phyloP scores from a whole-genome alignment of 2,329 filamentous ascomycete genomes.

The Fusarium pseudoanthophilum region DNA sequence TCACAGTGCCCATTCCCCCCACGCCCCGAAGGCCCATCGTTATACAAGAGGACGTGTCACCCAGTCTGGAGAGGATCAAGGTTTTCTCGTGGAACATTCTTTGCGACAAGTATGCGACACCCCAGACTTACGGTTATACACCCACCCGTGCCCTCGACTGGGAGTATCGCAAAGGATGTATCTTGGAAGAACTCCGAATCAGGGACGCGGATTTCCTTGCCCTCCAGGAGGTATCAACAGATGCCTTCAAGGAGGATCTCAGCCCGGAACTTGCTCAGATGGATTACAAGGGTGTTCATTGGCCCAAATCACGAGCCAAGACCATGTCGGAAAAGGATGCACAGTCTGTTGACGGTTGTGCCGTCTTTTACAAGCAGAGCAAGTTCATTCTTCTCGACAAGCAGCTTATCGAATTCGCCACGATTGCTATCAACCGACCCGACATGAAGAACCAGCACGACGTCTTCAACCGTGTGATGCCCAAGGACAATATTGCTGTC shows the following conservation, averaged over 20 bases:
- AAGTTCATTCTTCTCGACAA: constrained; percentile 96
- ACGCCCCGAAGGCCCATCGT: constrained; percentile 80
- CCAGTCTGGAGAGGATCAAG: constrained; percentile 76
- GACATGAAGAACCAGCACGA: constrained; percentile 98
- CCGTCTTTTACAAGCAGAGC: constrained; percentile 94
- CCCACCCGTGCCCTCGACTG: constrained; percentile 83
- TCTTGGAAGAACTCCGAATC: constrained; percentile 82
- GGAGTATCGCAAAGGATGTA: constrained; percentile 85
- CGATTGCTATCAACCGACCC: constrained; percentile 90
- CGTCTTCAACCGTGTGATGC: constrained; percentile 98
- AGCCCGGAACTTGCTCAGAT: constrained; percentile 84
- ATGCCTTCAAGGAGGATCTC: constrained; percentile 93
- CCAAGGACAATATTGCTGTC: constrained; percentile 95
- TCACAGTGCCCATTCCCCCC: constrained; percentile 79
- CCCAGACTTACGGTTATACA: constrained; percentile 88
- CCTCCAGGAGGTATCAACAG: constrained; percentile 91
- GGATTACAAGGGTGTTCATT: constrained; percentile 95
- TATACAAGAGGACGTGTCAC: constrained; percentile 74
- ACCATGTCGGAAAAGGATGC: constrained; percentile 93
- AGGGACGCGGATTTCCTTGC: constrained; percentile 90
- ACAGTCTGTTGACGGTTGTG: constrained; percentile 92
- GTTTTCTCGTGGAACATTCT: constrained; percentile 96
- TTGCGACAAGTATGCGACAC: constrained; percentile 91
- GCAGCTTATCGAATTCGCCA: constrained; percentile 90
- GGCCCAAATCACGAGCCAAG: constrained; percentile 87